Conservation (phyloP, 2,329 filamentous ascomycete species). For the Botryotinia convoluta region DNA sequence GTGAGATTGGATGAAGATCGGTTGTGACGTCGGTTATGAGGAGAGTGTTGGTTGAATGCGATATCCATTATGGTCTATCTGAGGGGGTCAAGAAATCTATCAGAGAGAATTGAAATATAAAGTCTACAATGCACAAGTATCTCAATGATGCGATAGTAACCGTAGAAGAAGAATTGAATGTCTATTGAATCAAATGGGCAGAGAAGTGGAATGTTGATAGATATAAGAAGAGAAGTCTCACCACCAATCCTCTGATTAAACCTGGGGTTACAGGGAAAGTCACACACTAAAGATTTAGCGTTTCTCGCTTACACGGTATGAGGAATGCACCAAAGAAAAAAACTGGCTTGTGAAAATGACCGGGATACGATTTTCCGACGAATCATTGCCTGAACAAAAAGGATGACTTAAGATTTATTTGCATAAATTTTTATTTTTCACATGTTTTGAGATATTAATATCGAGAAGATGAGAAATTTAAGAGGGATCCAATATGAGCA, state of each 20-base stretch:
- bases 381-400: slow-evolving; percentile 17
- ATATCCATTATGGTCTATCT: slow-evolving; percentile 49
- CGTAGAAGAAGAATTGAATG: slow-evolving; percentile 6
- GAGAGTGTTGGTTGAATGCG: slow-evolving; percentile 59
- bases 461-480: slow-evolving; percentile 75
- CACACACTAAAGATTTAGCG: slow-evolving; percentile 4
- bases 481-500: slow-evolving; percentile 70
- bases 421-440: slow-evolving; percentile 14
- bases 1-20: slow-evolving; percentile 58
- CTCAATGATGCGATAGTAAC: background rate
- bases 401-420: slow-evolving; percentile 13
- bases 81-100: background rate
- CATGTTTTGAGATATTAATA: slow-evolving; percentile 11
- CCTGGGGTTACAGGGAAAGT: slow-evolving; percentile 17
- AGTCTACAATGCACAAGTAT: background rate
- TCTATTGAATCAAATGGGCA: slow-evolving; percentile 6
- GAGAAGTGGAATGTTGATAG: slow-evolving; percentile 8
- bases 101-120: background rate
- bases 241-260: slow-evolving; percentile 9
- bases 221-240: slow-evolving; percentile 13
- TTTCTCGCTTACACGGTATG: background rate
- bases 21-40: slow-evolving; percentile 55
- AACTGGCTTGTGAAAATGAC: slow-evolving; percentile 30
- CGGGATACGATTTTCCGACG: slow-evolving; percentile 16
- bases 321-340: slow-evolving; percentile 2